These are phyloP conservation scores for Trichopus zeylanicus DNA, from an alignment of 116 monocot genomes.

Conservation along the genomic window DNA sequence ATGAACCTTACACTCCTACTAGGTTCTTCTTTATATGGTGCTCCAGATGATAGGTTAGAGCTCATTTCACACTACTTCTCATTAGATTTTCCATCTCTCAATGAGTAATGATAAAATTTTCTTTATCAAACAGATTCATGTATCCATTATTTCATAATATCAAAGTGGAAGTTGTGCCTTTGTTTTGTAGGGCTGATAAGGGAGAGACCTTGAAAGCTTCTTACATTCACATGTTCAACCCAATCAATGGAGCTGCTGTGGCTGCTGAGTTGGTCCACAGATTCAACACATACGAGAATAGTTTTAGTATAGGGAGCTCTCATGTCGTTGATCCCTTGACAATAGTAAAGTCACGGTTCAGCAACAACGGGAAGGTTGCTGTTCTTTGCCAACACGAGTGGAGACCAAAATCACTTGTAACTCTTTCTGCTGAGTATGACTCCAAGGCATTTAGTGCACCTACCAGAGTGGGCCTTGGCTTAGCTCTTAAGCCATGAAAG, in stretches of 20 bases:
- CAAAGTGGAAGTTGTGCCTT: neutral
- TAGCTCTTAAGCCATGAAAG: constrained; percentile 47
- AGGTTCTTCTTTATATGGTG: no score
- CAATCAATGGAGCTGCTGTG: constrained; percentile 18
- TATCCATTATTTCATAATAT: no score
- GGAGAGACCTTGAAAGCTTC: constrained; percentile 45
- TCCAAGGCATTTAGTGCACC: constrained; percentile 29
- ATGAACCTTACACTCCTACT: no score
- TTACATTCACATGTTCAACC: constrained; percentile 36
- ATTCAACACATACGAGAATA: constrained; percentile 28
- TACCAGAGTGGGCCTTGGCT: constrained; percentile 34
- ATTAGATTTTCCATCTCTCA: no score
- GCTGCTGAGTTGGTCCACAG: constrained; percentile 36
- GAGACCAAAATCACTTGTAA: constrained; percentile 46
- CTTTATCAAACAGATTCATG: no score
- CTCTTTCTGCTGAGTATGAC: constrained; percentile 55
- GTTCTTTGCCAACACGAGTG: constrained; percentile 47
- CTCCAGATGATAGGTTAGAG: no score
- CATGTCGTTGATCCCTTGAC: constrained; percentile 39
- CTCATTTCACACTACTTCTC: no score
- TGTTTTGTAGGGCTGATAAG: constrained; percentile 8
- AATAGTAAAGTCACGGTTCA: constrained; percentile 37
- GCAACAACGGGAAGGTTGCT: constrained; percentile 43
- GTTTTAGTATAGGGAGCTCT: constrained; percentile 34
- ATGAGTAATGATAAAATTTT: no score